Evolutionary conservation across 2,329 filamentous ascomycete species (phyloP), one percentile per base, ranked within the genome.

Genomic region (Allantophomopsis cytisporea): DNA sequence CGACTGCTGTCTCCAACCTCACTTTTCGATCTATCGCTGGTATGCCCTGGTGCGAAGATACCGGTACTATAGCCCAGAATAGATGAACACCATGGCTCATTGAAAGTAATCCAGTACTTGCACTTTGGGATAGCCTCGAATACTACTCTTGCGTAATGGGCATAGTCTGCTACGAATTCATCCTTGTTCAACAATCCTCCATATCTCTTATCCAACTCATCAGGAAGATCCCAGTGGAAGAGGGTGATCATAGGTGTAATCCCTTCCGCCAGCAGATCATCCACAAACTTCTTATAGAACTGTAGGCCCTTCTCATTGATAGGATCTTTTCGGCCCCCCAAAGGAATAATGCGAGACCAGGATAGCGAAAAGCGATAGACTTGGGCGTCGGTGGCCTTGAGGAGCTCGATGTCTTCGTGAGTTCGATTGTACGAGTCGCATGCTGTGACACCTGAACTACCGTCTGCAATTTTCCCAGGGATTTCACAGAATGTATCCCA

Each of bases 101-200:
- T 91, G 64, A 89, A 86, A 18, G 84, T 91, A 58, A 88, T 84
- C 86, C 86, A 94, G 61, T 84, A 71, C 65, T 86, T 85, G 53
- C 87, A 84, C 59, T 79, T 80, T 39, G 77, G 72, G 37, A 93
- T 68, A 1, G 77, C 73, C 55, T 80, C 69, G 64, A 87, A 93
- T 51, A 85, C 67, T 36, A 85, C 66, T 45, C 80, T 76, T 8
- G 85, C 81, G 55, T 88, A 94, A 60, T 80, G 65, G 50, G 81
- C 79, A 55, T 77, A 94, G 62, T 94, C 86, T 42, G 79, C 71
- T 2, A 83, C 76, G 59, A 91, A 93, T 62, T 94, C 85, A 34
- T 77, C 68, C 56, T 83, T 80, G 68, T 87, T 85, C 49, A 91
- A 63, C 40, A 87, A 69, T 15, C 86, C 86, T 18, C 82, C 81